Base-by-base conservation (phyloP, 768 basidiomycete genomes). In the Lactifluus rugatus region DNA sequence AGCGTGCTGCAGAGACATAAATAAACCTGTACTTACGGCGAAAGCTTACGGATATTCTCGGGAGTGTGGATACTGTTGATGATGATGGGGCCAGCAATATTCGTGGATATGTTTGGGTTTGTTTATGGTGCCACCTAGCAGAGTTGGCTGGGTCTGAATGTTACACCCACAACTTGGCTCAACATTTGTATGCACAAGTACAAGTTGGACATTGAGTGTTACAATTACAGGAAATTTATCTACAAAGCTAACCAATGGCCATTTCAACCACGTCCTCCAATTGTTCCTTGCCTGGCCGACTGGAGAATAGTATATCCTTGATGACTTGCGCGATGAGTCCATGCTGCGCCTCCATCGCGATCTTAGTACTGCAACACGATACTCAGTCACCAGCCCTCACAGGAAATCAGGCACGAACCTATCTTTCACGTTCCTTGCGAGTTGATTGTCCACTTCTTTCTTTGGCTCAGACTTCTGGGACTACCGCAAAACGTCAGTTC, bases 251-350 rank as follows among this genome's bases (percentile, higher is more conserved):
- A 39, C 59, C 59, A 47, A 60, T 60, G 31, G 54, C 59, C 44
- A 60, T 54, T 14, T 61, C 42, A 11, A 42, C 62, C 10, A 64
- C 61, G 28, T 60, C 57, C 6, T 41, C 52, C 17, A 48, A 32
- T 52, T 34, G 10, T 37, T 42, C 28, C 44, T 65, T 65, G 6
- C 69, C 67, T 16, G 75, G 76, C 51, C 78, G 72, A 44, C 70
- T 69, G 9, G 89, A 91, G 68, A 97, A 96, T 41, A 97, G 81
- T 45, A 91, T 80, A 62, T 95, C 93, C 69, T 98, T 97, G 68
- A 98, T 78, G 5, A 95, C 83, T 68, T 97, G 94, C 2, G 93
- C 78, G 60, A 96, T 93, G 54, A 98, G 81, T 1, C 93, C 94
- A 64, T 97, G 93, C 64, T 95, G 92, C 1, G 89, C 89, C 68